Evolutionary conservation across 1,139 yeast species (phyloP).

Genomic region (Maudiozyma humilis): DNA sequence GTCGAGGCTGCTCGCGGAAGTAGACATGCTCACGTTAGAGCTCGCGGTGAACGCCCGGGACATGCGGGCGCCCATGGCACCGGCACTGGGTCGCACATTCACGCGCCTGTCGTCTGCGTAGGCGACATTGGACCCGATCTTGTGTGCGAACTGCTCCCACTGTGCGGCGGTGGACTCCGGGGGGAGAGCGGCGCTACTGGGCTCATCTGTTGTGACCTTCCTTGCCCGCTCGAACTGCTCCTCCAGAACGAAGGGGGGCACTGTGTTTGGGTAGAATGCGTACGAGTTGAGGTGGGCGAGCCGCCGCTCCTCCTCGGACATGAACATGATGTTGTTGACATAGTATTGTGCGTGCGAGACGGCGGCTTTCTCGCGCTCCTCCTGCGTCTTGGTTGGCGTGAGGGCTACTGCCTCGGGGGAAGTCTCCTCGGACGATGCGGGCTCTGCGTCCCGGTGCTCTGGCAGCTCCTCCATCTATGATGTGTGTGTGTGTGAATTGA

Average conservation of each 20-base stretch:
- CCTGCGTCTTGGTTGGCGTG: background rate
- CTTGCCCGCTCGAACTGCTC: constrained; percentile 14
- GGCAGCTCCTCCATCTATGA: background rate
- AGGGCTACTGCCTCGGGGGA: background rate
- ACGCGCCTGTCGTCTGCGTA: constrained; percentile 15
- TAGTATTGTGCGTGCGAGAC: background rate
- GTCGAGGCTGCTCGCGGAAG: constrained; percentile 5
- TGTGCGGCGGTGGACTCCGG: constrained; percentile 11
- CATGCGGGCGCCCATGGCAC: background rate
- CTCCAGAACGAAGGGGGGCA: constrained; percentile 31
- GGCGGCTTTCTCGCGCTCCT: background rate
- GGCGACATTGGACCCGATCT: constrained; percentile 26
- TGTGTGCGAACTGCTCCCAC: constrained; percentile 24
- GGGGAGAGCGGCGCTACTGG: too few species aligned
- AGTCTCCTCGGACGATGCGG: background rate
- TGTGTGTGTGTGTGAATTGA: too few species aligned
- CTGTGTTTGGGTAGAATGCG: constrained; percentile 26
- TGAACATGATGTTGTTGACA: background rate
- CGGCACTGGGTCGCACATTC: constrained; percentile 5
- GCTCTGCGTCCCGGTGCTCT: background rate
- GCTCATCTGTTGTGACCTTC: constrained; percentile 1
- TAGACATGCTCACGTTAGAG: constrained; percentile 23
- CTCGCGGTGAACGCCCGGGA: constrained; percentile 1
- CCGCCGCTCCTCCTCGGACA: background rate
- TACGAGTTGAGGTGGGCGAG: constrained; percentile 20